Conservation (phyloP, 2,329 filamentous ascomycete species). For the Fusarium nurragi region DNA sequence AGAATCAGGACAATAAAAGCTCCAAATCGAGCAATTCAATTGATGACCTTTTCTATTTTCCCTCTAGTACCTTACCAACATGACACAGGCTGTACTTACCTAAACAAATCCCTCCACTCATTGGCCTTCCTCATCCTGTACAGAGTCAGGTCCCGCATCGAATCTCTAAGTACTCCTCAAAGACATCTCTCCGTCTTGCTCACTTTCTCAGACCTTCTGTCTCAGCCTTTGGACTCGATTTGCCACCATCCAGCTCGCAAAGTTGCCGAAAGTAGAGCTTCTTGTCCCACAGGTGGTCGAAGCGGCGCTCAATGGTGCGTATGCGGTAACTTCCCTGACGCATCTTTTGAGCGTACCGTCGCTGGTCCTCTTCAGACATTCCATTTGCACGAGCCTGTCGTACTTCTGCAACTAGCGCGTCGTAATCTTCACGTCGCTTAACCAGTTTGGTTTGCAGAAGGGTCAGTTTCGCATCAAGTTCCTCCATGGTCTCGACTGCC, state of each 20-base stretch:
- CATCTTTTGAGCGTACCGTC: background rate
- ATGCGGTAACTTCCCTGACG: background rate
- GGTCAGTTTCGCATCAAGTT: background rate
- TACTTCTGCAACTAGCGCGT: background rate
- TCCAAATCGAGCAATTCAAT: too few species aligned
- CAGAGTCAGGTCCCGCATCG: too few species aligned
- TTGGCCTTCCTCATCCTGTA: too few species aligned
- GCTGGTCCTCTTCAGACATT: background rate
- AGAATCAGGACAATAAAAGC: too few species aligned
- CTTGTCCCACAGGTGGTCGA: background rate
- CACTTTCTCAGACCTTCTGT: too few species aligned
- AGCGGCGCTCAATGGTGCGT: background rate
- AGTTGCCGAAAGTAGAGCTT: background rate
- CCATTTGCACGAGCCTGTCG: background rate
- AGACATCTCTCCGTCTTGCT: too few species aligned
- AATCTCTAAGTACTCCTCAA: too few species aligned
- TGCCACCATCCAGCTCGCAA: background rate
- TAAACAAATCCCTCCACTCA: too few species aligned
- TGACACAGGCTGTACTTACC: too few species aligned
- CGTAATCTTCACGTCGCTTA: background rate
- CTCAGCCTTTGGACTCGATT: background rate
- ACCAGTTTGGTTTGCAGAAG: background rate
- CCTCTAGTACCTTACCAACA: too few species aligned
- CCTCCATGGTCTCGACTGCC: background rate
- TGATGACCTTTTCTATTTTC: too few species aligned